Evolutionary conservation across 768 basidiomycete genomes (phyloP).

Genomic region (Boletus vinaceobasis): DNA sequence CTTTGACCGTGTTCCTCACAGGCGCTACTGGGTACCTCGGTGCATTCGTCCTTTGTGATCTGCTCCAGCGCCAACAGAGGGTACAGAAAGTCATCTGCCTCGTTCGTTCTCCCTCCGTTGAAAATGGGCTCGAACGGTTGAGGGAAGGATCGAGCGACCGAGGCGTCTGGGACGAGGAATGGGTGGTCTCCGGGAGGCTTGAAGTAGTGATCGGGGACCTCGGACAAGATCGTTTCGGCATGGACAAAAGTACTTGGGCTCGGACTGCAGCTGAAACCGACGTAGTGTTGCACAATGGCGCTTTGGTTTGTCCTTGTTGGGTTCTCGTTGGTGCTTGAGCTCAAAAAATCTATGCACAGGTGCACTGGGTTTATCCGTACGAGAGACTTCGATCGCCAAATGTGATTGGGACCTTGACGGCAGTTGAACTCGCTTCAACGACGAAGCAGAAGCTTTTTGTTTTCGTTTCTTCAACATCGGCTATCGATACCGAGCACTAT

Average conservation of each 20-base stretch:
- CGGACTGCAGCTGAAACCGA: constrained; percentile 70
- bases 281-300: constrained; percentile 90
- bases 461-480: constrained; percentile 96
- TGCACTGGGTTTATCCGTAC: constrained; percentile 99
- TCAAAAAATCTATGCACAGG: constrained; percentile 43
- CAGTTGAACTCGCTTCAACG: constrained; percentile 72
- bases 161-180: constrained; percentile 84
- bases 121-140: constrained; percentile 66
- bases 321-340: not conserved
- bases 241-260: constrained; percentile 62
- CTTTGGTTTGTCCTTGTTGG: constrained; percentile 64
- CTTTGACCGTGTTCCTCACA: constrained; percentile 86
- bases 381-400: constrained; percentile 88
- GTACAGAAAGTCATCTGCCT: constrained; percentile 90
- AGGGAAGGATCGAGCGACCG: constrained; percentile 71
- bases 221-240: constrained; percentile 68
- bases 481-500: constrained; percentile 88
- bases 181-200: constrained; percentile 64
- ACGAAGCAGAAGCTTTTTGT: constrained; percentile 75
- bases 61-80: constrained; percentile 57
- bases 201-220: constrained; percentile 87
- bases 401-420: constrained; percentile 86
- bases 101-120: constrained; percentile 67
- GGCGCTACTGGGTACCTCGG: constrained; percentile 98
- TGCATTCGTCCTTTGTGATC: constrained; percentile 81